Percentiles rank a stretch among this genome's conserved stretches.
Evolutionary conservation across 371 early-diverging fungal species (phyloP).

Genomic region (Batrachochytrium dendrobatidis): DNA sequence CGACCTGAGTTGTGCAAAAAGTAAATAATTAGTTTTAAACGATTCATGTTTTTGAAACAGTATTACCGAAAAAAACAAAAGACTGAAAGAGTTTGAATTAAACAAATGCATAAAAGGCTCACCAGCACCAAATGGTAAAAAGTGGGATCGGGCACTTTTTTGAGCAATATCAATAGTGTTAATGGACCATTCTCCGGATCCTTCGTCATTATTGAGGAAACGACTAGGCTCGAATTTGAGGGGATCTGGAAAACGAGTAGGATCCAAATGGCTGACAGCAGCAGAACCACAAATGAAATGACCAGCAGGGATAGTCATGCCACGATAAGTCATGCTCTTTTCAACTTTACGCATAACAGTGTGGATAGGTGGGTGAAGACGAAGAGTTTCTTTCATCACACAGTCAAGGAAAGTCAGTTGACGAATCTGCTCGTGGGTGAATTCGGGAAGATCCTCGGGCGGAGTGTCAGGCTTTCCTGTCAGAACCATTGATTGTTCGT

Average conservation of each 20-base stretch:
- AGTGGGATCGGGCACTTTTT: constrained; percentile 75
- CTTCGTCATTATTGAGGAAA: constrained; percentile 57
- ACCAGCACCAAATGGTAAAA: constrained; percentile 96
- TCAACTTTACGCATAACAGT: constrained; percentile 88
- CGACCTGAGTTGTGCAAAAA: constrained; percentile 44
- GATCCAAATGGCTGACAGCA: constrained; percentile 76
- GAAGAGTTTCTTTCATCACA: constrained; percentile 77
- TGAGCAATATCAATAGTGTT: constrained; percentile 83
- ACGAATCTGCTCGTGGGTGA: constrained; percentile 71
- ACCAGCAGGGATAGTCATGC: constrained; percentile 82
- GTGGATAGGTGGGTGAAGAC: constrained; percentile 89
- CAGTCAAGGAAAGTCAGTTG: constrained; percentile 69
- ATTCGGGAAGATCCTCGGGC: constrained; percentile 32
- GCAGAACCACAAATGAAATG: constrained; percentile 81
- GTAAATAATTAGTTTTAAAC: not conserved
- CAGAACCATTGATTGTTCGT: constrained; percentile 42
- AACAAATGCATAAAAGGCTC: constrained; percentile 20
- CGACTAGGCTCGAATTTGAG: constrained; percentile 71
- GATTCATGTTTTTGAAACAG: not conserved
- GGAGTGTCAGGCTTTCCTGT: constrained; percentile 46
- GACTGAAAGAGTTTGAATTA: not conserved
- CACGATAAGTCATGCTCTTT: constrained; percentile 51
- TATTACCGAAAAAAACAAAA: not conserved
- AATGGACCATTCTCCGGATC: constrained; percentile 59
- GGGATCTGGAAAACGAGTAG: constrained; percentile 68